Conservation (phyloP, 176 grass and related monocot species). For the Juncus inflexus region DNA sequence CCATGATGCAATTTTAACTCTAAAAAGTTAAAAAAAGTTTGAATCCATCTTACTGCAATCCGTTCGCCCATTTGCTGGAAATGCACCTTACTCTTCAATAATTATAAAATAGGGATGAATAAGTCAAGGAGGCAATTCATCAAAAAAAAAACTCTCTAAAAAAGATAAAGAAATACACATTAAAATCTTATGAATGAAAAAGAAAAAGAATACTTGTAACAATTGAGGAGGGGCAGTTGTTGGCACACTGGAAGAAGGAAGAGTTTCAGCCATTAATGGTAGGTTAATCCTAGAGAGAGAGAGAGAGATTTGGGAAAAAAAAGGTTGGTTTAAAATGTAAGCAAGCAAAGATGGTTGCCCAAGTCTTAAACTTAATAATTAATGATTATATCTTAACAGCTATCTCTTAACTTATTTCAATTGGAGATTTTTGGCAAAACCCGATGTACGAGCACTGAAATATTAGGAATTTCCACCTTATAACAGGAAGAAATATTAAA, state of each 20-base stretch:
- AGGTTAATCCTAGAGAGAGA: constrained; percentile 13
- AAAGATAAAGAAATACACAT: not conserved
- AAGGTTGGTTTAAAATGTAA: constrained; percentile 30
- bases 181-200: not conserved
- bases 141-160: not conserved
- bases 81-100: constrained; percentile 16
- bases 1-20: not conserved
- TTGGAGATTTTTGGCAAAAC: not conserved
- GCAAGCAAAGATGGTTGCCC: constrained; percentile 32
- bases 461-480: too few species aligned
- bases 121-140: not conserved
- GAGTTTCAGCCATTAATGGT: constrained; percentile 39
- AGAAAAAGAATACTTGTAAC: constrained; percentile 22
- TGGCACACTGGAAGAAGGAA: constrained; percentile 10
- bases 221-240: not conserved
- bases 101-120: not conserved
- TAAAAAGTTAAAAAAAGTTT: constrained; percentile 4
- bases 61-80: constrained; percentile 29
- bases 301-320: constrained; percentile 14
- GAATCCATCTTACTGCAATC: constrained; percentile 22
- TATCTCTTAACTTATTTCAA: constrained; percentile 2
- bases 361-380: constrained; percentile 15
- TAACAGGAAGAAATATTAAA: too few species aligned
- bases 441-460: not conserved
- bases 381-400: constrained; percentile 20